Evolutionary conservation across 805 yeast genomes (phyloP).

Genomic region (Pichia thaimueangensis): DNA sequence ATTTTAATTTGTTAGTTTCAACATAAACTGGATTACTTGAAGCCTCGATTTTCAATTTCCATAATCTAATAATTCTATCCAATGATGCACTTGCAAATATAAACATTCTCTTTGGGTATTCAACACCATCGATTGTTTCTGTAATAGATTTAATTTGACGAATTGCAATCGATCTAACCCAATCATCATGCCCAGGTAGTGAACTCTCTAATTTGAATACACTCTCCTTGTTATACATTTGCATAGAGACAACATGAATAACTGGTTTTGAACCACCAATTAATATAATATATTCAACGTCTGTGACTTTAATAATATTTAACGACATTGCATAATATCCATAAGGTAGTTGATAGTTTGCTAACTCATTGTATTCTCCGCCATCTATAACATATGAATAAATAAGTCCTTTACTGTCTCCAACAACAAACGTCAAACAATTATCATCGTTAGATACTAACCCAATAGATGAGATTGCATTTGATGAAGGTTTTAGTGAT

Average conservation of each 20-base stretch:
- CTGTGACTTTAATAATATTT: constrained; percentile 29
- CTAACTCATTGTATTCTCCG: constrained; percentile 24
- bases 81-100: constrained; percentile 87
- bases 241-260: constrained; percentile 37
- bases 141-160: constrained; percentile 33
- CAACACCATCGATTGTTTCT: constrained; percentile 11
- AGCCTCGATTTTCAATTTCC: constrained; percentile 65
- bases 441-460: constrained; percentile 7
- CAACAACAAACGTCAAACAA: constrained; percentile 44
- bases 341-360: constrained; percentile 29
- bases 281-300: constrained; percentile 43
- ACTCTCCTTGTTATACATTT: constrained; percentile 36
- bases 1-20: constrained; percentile 42
- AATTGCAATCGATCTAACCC: constrained; percentile 77
- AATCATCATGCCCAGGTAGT: constrained; percentile 90
- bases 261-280: constrained; percentile 64
- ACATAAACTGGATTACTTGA: constrained; percentile 41
- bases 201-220: constrained; percentile 26
- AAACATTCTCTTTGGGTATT: constrained; percentile 37
- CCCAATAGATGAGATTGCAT: constrained; percentile 13
- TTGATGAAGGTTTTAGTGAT: constrained; percentile 17
- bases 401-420: constrained; percentile 57
- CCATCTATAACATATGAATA: constrained; percentile 41
- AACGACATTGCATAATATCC: constrained; percentile 48
- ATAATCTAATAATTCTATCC: constrained; percentile 84